Evolutionary conservation across 495 filamentous ascomycete species (phyloP).

Genomic region (Lasiosphaeriaceae sp.): DNA sequence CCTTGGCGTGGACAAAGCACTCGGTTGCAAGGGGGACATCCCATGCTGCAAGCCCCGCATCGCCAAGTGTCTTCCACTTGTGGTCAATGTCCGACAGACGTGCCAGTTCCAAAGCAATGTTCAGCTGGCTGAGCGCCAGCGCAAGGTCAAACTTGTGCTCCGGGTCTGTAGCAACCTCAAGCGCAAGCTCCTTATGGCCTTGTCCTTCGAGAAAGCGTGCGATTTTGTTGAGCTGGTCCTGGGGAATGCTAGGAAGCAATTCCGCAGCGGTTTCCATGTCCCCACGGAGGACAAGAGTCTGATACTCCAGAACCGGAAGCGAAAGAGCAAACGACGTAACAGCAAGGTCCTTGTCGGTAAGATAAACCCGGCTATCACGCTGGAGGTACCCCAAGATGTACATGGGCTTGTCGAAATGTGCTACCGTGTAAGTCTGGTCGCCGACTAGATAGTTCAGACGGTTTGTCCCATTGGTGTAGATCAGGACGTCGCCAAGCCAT

Average conservation of each 20-base stretch:
- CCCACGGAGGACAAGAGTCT: constrained; percentile 91
- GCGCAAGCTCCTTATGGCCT: constrained; percentile 89
- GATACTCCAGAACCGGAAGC: constrained; percentile 92
- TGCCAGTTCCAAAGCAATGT: constrained; percentile 82
- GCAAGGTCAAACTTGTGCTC: constrained; percentile 97
- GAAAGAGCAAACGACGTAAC: constrained; percentile 89
- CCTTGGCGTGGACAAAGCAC: constrained; percentile 86
- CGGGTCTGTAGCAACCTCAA: constrained; percentile 92
- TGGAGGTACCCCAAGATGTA: constrained; percentile 95
- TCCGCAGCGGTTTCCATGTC: constrained; percentile 91
- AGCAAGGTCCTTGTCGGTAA: constrained; percentile 91
- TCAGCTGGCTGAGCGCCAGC: constrained; percentile 74
- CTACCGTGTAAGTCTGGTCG: constrained; percentile 97
- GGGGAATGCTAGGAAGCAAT: constrained; percentile 73
- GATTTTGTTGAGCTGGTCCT: constrained; percentile 94
- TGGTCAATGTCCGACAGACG: constrained; percentile 82
- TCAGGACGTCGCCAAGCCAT: constrained; percentile 98
- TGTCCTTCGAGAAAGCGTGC: constrained; percentile 97
- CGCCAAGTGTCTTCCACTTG: constrained; percentile 95
- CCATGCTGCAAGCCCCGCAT: constrained; percentile 84
- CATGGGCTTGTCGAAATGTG: constrained; percentile 92
- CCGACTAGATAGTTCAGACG: constrained; percentile 97
- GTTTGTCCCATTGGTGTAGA: constrained; percentile 96
- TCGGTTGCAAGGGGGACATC: constrained; percentile 83
- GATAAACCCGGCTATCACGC: constrained; percentile 86